phyloP scores from a whole-genome alignment of 2,329 filamentous ascomycete species.

The Hypoxylon sp. region DNA sequence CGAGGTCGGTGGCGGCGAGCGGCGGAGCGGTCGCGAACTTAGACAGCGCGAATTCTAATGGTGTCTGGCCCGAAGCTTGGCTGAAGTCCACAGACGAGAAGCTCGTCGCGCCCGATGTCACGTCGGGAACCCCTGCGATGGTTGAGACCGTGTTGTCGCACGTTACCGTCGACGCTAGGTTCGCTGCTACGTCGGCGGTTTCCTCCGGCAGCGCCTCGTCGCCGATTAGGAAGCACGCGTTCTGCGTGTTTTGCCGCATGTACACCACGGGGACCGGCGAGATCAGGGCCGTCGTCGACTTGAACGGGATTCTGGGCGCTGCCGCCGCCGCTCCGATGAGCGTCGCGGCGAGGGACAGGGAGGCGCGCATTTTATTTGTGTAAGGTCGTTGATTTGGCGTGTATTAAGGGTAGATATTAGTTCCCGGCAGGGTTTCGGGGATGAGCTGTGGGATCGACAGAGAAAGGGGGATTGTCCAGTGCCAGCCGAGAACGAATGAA shows the following conservation, averaged over 20 bases:
- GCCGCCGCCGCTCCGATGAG: constrained; percentile 27
- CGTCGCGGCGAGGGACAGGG: constrained; percentile 24
- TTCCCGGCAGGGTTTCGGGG: neutral
- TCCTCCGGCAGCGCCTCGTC: constrained; percentile 59
- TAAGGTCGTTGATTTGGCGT: no score
- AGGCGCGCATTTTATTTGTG: constrained; percentile 25
- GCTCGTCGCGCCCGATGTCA: constrained; percentile 57
- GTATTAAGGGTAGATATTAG: constrained; percentile 1
- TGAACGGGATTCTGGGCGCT: constrained; percentile 37
- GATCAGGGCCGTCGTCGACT: constrained; percentile 23
- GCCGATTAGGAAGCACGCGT: constrained; percentile 64
- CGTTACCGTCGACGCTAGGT: constrained; percentile 55
- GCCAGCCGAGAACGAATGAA: constrained; percentile 27
- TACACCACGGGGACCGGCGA: constrained; percentile 10
- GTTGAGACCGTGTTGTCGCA: constrained; percentile 59
- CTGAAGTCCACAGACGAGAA: constrained; percentile 67
- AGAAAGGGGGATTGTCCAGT: constrained; percentile 25
- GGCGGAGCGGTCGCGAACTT: constrained; percentile 60
- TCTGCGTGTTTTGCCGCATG: constrained; percentile 17
- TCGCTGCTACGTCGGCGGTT: constrained; percentile 52
- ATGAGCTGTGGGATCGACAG: constrained; percentile 21
- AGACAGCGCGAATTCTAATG: constrained; percentile 62
- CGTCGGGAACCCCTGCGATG: constrained; percentile 63
- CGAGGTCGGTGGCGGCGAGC: constrained; percentile 58
- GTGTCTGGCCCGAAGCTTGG: constrained; percentile 53